phyloP scores from a whole-genome alignment of 1,284 basidiomycete genomes.

The Trichosporon coremiiforme region DNA sequence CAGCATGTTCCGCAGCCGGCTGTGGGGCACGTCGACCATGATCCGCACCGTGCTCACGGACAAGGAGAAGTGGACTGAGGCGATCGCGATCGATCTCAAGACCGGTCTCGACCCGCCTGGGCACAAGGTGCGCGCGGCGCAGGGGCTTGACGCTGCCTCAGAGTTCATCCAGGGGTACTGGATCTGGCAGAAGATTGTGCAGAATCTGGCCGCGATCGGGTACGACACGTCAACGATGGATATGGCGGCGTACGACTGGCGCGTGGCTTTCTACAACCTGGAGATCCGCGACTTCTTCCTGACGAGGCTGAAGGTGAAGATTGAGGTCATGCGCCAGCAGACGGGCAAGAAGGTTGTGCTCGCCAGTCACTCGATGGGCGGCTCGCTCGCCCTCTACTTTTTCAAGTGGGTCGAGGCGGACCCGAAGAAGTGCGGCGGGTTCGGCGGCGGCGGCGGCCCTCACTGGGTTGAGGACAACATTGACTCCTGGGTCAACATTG shows the following conservation, averaged over 20 bases:
- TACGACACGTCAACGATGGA: conserved; percentile 89
- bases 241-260: conserved; percentile 88
- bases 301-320: conserved; percentile 77
- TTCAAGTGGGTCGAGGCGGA: conserved; percentile 95
- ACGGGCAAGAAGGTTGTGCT: conserved; percentile 82
- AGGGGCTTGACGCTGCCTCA: conserved; percentile 69
- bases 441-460: conserved; percentile 77
- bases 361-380: conserved; percentile 83
- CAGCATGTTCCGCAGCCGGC: conserved; percentile 56
- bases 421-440: conserved; percentile 55
- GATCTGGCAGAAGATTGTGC: conserved; percentile 93
- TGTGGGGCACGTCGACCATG: conserved; percentile 64
- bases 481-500: conserved; percentile 78
- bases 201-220: conserved; percentile 86
- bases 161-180: conserved; percentile 93
- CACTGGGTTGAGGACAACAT: conserved; percentile 90
- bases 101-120: conserved; percentile 89
- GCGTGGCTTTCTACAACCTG: conserved; percentile 83
- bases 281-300: conserved; percentile 94
- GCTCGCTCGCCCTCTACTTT: conserved; percentile 60
- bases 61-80: conserved; percentile 81
- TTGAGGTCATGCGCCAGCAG: conserved; percentile 76
- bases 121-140: conserved; percentile 87
- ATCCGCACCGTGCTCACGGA: conserved; percentile 62
- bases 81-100: conserved; percentile 85